Base-by-base conservation (phyloP, 2,329 filamentous ascomycete genomes). In the Hymenotorrendiella dingleyae region DNA sequence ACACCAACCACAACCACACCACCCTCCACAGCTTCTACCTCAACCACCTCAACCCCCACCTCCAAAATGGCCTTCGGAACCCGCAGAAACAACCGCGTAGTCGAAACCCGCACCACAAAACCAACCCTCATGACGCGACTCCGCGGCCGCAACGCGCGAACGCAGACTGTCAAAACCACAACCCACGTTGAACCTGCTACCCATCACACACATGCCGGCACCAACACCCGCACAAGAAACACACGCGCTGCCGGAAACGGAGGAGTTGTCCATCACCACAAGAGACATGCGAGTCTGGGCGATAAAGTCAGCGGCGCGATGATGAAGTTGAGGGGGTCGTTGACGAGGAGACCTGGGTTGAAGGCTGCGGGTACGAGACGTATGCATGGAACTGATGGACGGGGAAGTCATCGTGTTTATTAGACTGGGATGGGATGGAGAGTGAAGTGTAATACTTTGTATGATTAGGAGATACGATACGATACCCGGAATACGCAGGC, bases 261-360 rank as follows among this genome's bases (percentile, higher is more conserved):
- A 46, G 23, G 42, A 8, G 67, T 67, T 2, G 66, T 68, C 12
- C 74, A 78, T 48, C 80, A 84, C 60, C 83, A 86, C 41, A 76
- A 78, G 61, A 78, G 84, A 57, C 78, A 81, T 56, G 73, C 78
- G 3, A 77, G 73, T 28, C 68, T 90, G 52, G 82, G 82, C 35
- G 86, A 91, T 67, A 91, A 90, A 66, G 73, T 91, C 54, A 81
- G 76, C 37, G 86, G 86, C 14, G 85, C 84, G 0, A 68, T 91
- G 62, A 71, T 86, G 67, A 86, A 77, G 68, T 64, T 91, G 50
- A 80, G 79, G 63, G 86, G 86, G 6, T 77, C 70, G 41, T 60
- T 91, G 44, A 89, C 82, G 1, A 65, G 77, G 36, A 72, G 79
- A 29, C 82, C 84, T 2, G 86, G 81, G 19, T 66, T 84, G 52